Evolutionary conservation across 257 asterid species (phyloP).

Genomic region (Nicotiana tabacum): DNA sequence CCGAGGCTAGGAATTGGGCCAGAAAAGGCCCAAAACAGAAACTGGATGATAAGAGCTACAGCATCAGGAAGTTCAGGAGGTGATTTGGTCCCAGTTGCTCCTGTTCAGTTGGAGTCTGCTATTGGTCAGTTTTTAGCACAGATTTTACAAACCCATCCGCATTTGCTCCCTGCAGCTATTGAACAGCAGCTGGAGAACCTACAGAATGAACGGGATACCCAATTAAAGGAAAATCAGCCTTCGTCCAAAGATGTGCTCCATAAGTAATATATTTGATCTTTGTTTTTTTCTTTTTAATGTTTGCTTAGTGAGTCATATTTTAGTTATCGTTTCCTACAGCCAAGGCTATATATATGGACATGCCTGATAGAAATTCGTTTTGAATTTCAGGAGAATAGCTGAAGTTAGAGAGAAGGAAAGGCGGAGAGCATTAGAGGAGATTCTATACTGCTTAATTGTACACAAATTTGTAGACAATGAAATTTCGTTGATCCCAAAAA

Average conservation of each 20-base stretch:
- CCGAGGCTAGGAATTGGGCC: constrained; percentile 45
- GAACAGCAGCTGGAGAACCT: constrained; percentile 94
- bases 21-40: constrained; percentile 46
- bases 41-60: constrained; percentile 33
- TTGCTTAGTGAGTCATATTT: background rate
- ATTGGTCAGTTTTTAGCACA: constrained; percentile 78
- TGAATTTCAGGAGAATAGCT: constrained; percentile 76
- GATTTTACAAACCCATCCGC: constrained; percentile 69
- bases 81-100: constrained; percentile 59
- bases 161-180: constrained; percentile 65
- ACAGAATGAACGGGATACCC: constrained; percentile 56
- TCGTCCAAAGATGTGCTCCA: constrained; percentile 64
- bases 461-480: constrained; percentile 60
- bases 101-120: constrained; percentile 77
- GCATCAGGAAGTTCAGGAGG: constrained; percentile 56
- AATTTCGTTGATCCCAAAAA: constrained; percentile 72
- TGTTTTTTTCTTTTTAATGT: background rate
- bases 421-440: constrained; percentile 66
- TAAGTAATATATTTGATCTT: constrained; percentile 34
- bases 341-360: background rate
- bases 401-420: constrained; percentile 86
- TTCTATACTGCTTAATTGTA: constrained; percentile 72
- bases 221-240: constrained; percentile 36
- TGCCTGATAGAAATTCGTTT: constrained; percentile 9
- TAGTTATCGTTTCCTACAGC: background rate